These are phyloP conservation scores for Silene noctiflora DNA, from an alignment of 179 eudicot genomes.

Conservation along the genomic window DNA sequence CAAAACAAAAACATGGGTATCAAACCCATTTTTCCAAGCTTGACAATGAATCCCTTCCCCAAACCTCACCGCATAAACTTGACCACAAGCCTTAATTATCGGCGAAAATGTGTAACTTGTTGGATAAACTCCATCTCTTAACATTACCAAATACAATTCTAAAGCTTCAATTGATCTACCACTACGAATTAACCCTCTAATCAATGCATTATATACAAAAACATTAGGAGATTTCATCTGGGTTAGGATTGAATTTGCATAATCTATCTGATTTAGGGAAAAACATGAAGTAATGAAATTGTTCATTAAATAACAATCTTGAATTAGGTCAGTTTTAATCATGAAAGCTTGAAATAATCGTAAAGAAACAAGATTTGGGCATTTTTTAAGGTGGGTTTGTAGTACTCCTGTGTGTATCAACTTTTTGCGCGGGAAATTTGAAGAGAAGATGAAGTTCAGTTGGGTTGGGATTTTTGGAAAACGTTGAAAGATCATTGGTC, in stretches of 20 bases:
- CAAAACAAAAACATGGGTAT: slow-evolving; percentile 44
- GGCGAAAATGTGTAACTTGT: slow-evolving; percentile 61
- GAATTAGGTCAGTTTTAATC: slow-evolving; percentile 39
- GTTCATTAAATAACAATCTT: slow-evolving; percentile 53
- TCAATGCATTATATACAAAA: slow-evolving; percentile 56
- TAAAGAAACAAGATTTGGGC: slow-evolving; percentile 38
- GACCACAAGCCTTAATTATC: slow-evolving; percentile 50
- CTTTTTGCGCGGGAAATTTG: slow-evolving; percentile 10
- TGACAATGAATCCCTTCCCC: slow-evolving; percentile 57
- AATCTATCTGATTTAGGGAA: slow-evolving; percentile 35
- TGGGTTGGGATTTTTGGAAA: neutral
- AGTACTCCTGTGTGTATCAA: slow-evolving; percentile 26
- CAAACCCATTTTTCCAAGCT: slow-evolving; percentile 53
- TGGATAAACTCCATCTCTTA: slow-evolving; percentile 39
- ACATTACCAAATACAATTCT: slow-evolving; percentile 43
- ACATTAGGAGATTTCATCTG: slow-evolving; percentile 50
- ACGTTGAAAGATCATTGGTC: slow-evolving; percentile 3
- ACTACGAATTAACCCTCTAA: slow-evolving; percentile 49
- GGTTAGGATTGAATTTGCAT: slow-evolving; percentile 38
- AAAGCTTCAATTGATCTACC: slow-evolving; percentile 44
- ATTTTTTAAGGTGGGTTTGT: slow-evolving; percentile 29
- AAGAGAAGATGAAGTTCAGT: neutral
- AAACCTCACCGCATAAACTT: slow-evolving; percentile 14
- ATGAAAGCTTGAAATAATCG: slow-evolving; percentile 44
- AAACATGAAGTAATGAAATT: slow-evolving; percentile 54